Conservation (phyloP, 2,329 filamentous ascomycete species). For the Aspergillus terreus region DNA sequence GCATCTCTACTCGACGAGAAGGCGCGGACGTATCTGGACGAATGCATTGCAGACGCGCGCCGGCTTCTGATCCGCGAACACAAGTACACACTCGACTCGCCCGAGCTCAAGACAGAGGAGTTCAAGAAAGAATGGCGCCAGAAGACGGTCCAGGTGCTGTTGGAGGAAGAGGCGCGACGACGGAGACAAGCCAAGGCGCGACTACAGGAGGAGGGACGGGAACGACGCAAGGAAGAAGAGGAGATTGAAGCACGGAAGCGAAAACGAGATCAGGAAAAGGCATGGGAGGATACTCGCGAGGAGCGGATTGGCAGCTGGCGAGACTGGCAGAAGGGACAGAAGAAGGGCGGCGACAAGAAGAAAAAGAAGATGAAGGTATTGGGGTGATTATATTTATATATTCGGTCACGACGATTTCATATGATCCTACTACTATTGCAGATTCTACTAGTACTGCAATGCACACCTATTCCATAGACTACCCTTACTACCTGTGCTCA, state of each 20-base stretch:
- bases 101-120: slow-evolving; percentile 73
- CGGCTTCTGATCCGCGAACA: slow-evolving; percentile 91
- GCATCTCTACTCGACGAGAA: slow-evolving; percentile 92
- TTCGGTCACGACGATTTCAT: too few species aligned
- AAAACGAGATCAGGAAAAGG: slow-evolving; percentile 87
- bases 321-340: slow-evolving; percentile 72
- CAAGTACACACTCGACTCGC: slow-evolving; percentile 85
- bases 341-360: slow-evolving; percentile 50
- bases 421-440: neutral
- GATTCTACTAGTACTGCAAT: too few species aligned
- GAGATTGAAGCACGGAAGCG: slow-evolving; percentile 76
- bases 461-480: too few species aligned
- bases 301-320: slow-evolving; percentile 92
- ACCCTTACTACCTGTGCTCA: too few species aligned
- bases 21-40: slow-evolving; percentile 78
- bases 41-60: slow-evolving; percentile 92
- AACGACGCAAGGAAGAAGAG: slow-evolving; percentile 80
- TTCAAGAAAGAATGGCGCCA: slow-evolving; percentile 85
- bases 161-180: slow-evolving; percentile 86
- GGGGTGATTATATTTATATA: slow-evolving; percentile 25
- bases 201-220: slow-evolving; percentile 92
- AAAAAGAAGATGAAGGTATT: slow-evolving; percentile 61
- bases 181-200: slow-evolving; percentile 84
- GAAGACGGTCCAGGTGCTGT: slow-evolving; percentile 83
- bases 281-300: slow-evolving; percentile 92